Conservation (phyloP, 192 early-diverging fungal species). For the Ambispora gerdemannii region DNA sequence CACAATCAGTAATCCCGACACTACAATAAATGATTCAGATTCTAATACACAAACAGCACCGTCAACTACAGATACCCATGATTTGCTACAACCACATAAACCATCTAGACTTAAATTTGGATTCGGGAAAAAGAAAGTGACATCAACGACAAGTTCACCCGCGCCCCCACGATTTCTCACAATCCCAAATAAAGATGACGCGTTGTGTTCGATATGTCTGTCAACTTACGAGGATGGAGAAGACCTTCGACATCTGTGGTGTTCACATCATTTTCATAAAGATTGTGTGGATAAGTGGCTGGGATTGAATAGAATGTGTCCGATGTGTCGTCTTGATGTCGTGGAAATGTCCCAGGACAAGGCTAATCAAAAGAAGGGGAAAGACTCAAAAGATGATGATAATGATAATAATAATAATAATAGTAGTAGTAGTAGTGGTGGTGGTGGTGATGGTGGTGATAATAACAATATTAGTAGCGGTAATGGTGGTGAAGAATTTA, state of each 20-base stretch:
- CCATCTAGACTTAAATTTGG: conserved; percentile 1
- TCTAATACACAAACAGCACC: neutral
- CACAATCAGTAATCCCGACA: neutral
- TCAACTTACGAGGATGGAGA: conserved; percentile 73
- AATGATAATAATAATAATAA: neutral
- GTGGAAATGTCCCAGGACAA: too few species aligned
- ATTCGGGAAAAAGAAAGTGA: conserved; percentile 1
- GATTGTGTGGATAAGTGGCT: conserved; percentile 83
- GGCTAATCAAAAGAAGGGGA: conserved; percentile 26
- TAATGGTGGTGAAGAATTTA: too few species aligned
- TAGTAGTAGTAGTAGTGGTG: neutral
- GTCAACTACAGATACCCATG: neutral
- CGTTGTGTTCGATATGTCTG: conserved; percentile 77
- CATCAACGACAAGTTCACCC: neutral
- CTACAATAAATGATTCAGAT: neutral
- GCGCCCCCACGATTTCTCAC: conserved; percentile 39
- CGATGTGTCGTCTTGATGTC: conserved; percentile 67
- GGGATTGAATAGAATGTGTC: conserved; percentile 67
- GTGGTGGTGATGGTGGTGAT: neutral
- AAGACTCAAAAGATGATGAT: neutral
- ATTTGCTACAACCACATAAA: conserved; percentile 13
- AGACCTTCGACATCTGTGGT: conserved; percentile 67
- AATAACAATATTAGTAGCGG: neutral
- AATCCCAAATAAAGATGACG: conserved; percentile 58
- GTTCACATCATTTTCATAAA: conserved; percentile 80